These are phyloP conservation scores for Cercospora beticola DNA, from an alignment of 2,329 filamentous ascomycete genomes.

Conservation along the genomic window DNA sequence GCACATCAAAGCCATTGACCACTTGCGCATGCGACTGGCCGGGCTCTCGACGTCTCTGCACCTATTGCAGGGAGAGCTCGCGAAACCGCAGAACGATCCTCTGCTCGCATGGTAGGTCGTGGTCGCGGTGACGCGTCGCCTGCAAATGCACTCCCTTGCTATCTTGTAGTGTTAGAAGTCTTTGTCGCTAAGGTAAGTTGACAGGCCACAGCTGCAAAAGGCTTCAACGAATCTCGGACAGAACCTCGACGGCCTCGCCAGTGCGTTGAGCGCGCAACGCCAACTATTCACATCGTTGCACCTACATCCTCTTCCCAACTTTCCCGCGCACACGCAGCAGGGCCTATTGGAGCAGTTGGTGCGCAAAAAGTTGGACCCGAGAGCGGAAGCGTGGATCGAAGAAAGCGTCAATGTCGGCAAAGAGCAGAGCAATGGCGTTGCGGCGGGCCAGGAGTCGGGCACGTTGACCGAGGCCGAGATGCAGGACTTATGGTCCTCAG, in stretches of 20 bases:
- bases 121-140: slow-evolving; percentile 6
- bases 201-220: slow-evolving; percentile 36
- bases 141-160: slow-evolving; percentile 3
- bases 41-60: slow-evolving; percentile 32
- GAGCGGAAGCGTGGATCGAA: slow-evolving; percentile 71
- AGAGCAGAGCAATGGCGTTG: slow-evolving; percentile 47
- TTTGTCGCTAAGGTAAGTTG: slow-evolving; percentile 29
- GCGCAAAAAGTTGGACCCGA: slow-evolving; percentile 79
- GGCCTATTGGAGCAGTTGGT: slow-evolving; percentile 66
- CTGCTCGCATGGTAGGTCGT: slow-evolving; percentile 38
- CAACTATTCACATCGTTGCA: slow-evolving; percentile 69
- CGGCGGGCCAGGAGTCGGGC: slow-evolving; percentile 1
- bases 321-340: slow-evolving; percentile 65
- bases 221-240: slow-evolving; percentile 41
- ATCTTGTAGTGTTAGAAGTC: background rate
- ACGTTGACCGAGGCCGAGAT: slow-evolving; percentile 51
- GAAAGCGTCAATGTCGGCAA: slow-evolving; percentile 42
- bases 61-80: slow-evolving; percentile 31
- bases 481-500: slow-evolving; percentile 61
- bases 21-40: slow-evolving; percentile 36
- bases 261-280: slow-evolving; percentile 63
- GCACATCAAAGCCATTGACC: slow-evolving; percentile 34
- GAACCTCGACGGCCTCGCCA: slow-evolving; percentile 66
- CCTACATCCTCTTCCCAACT: slow-evolving; percentile 70
- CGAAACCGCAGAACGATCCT: slow-evolving; percentile 28